A percentile compares a stretch with the other conserved stretches of the same genome.
phyloP scores from a whole-genome alignment of 2,329 filamentous ascomycete genomes.

The Ceratocystis variospora region DNA sequence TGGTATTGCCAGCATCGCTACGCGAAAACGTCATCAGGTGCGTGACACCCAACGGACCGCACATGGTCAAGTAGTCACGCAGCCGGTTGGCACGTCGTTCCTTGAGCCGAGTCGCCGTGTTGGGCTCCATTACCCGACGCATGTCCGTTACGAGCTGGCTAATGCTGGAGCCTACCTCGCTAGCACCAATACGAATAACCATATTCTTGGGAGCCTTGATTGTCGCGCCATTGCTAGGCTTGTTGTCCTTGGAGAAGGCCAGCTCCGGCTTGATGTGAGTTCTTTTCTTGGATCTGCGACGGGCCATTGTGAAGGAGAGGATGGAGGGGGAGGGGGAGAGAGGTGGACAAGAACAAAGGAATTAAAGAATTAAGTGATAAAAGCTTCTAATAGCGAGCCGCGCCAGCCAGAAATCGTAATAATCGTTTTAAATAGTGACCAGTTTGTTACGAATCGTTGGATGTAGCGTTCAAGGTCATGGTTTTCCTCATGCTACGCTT shows the following conservation, averaged over 20 bases:
- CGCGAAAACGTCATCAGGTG: slow-evolving; percentile 89
- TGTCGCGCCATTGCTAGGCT: slow-evolving; percentile 47
- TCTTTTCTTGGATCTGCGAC: slow-evolving; percentile 71
- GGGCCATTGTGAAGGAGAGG: slow-evolving; percentile 48
- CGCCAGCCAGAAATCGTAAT: not conserved
- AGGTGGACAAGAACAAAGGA: not conserved
- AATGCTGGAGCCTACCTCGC: slow-evolving; percentile 81
- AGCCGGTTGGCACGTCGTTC: slow-evolving; percentile 80
- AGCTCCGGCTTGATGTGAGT: slow-evolving; percentile 61
- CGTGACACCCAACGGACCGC: slow-evolving; percentile 80
- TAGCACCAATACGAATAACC: slow-evolving; percentile 93
- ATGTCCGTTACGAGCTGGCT: slow-evolving; percentile 87
- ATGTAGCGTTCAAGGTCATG: not conserved
- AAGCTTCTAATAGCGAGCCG: not conserved
- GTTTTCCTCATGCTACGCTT: not conserved
- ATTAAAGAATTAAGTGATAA: not conserved
- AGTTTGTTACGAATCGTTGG: not conserved
- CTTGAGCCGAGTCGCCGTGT: slow-evolving; percentile 77
- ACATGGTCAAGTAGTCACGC: slow-evolving; percentile 90
- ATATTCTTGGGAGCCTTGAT: slow-evolving; percentile 78
- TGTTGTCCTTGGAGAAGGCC: slow-evolving; percentile 38
- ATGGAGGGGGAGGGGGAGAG: no score
- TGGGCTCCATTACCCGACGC: slow-evolving; percentile 86
- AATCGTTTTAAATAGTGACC: not conserved
- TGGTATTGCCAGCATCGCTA: slow-evolving; percentile 80